These are phyloP conservation scores for Cymodocea nodosa DNA, from an alignment of 116 monocot genomes.

Conservation along the genomic window DNA sequence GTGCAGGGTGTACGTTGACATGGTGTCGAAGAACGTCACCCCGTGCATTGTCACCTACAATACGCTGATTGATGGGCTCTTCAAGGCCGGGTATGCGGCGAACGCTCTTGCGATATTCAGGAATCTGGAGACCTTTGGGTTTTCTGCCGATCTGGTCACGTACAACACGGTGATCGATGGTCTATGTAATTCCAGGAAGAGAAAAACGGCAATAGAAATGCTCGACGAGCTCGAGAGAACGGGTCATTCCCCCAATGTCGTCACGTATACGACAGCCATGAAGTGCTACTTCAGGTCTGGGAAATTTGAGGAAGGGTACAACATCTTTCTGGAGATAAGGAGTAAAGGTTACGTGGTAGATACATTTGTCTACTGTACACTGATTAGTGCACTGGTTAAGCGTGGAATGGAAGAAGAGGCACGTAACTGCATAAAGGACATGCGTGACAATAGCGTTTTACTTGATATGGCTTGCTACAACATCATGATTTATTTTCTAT, in stretches of 20 bases:
- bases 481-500: conserved; percentile 50
- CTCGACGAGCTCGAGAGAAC: conserved; percentile 46
- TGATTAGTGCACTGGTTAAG: conserved; percentile 63
- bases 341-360: conserved; percentile 36
- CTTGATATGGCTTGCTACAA: conserved; percentile 86
- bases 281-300: conserved; percentile 56
- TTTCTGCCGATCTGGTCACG: conserved; percentile 43
- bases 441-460: conserved; percentile 31
- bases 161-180: conserved; percentile 85
- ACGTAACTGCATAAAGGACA: conserved; percentile 24
- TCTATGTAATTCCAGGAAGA: conserved; percentile 49
- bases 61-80: conserved; percentile 68
- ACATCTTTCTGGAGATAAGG: conserved; percentile 45
- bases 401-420: conserved; percentile 50
- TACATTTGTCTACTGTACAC: conserved; percentile 68
- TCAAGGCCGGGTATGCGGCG: conserved; percentile 49
- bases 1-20: conserved; percentile 39
- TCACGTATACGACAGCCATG: conserved; percentile 85
- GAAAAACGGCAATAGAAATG: conserved; percentile 37
- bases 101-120: conserved; percentile 53
- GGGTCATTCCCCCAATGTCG: conserved; percentile 36
- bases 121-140: conserved; percentile 35
- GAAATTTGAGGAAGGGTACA: conserved; percentile 49
- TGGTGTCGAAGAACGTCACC: conserved; percentile 37
- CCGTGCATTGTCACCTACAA: conserved; percentile 65